Percentiles rank a stretch among this genome's conserved stretches.
phyloP scores from a whole-genome alignment of 768 basidiomycete genomes.

The Coprinellus micaceus region DNA sequence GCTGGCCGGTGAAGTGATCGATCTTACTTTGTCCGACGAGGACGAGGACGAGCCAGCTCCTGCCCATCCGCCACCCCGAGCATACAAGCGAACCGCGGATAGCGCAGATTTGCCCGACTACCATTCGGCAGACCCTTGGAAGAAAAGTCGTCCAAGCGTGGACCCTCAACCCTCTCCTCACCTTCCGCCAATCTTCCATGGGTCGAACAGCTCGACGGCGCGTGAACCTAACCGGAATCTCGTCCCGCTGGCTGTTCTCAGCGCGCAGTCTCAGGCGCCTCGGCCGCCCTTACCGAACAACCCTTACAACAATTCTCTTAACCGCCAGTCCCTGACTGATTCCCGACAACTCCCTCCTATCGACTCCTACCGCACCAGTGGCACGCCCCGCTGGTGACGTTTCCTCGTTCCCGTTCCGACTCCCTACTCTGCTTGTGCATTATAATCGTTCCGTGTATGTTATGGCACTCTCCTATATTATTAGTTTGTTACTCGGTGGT shows the following conservation, averaged over 20 bases:
- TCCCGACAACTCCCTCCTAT: conserved; percentile 26
- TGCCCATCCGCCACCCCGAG: conserved; percentile 15
- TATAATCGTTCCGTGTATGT: not conserved
- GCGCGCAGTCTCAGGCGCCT: conserved; percentile 8
- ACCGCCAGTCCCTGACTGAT: conserved; percentile 14
- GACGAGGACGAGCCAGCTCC: conserved; percentile 66
- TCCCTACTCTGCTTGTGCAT: not conserved
- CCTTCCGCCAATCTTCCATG: conserved; percentile 8
- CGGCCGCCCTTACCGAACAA: conserved; percentile 12
- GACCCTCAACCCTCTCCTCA: conserved; percentile 12
- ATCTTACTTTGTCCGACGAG: conserved; percentile 75
- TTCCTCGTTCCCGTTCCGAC: not conserved
- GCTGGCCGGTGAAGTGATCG: conserved; percentile 59
- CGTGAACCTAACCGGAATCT: conserved; percentile 2
- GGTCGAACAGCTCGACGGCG: conserved; percentile 7
- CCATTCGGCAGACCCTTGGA: conserved; percentile 65
- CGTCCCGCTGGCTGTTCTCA: conserved; percentile 8
- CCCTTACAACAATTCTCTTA: conserved; percentile 13
- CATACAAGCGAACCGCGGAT: conserved; percentile 56
- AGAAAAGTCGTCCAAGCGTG: conserved; percentile 49
- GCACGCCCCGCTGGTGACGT: not conserved
- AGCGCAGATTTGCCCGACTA: conserved; percentile 37
- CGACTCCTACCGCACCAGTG: not conserved
- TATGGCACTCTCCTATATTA: not conserved
- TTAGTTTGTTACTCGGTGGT: too few relatives aligned